Conservation (phyloP, 345 rosid genomes). For the Laguncularia racemosa region DNA sequence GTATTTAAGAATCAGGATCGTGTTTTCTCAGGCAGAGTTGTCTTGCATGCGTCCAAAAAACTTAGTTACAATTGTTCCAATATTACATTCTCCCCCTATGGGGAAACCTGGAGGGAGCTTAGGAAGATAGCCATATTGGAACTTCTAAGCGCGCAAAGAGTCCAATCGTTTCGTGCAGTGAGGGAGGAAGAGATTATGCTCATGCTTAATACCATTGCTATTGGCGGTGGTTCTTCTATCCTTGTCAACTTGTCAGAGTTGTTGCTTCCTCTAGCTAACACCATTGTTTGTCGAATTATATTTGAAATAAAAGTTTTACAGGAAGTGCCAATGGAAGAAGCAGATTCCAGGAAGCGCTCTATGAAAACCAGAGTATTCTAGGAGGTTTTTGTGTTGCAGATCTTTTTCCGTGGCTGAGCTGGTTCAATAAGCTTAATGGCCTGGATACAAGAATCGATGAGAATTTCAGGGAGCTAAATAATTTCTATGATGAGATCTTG, state of each 20-base stretch:
- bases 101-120: constrained; percentile 22
- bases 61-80: constrained; percentile 10
- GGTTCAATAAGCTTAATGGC: neutral
- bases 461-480: neutral
- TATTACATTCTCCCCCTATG: constrained; percentile 15
- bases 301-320: constrained; percentile 11
- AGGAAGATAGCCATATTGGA: constrained; percentile 10
- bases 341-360: constrained; percentile 7
- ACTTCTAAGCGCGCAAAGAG: constrained; percentile 14
- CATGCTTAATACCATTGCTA: constrained; percentile 8
- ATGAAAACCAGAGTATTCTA: neutral
- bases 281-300: constrained; percentile 12
- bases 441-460: neutral
- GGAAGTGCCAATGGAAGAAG: constrained; percentile 4
- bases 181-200: constrained; percentile 17
- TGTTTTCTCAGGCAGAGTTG: constrained; percentile 1
- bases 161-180: constrained; percentile 12
- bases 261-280: constrained; percentile 2
- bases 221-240: neutral
- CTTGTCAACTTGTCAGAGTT: constrained; percentile 8
- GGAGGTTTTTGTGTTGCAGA: neutral
- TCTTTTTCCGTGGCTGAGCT: too few relatives aligned
- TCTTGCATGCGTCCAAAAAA: constrained; percentile 5
- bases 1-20: constrained; percentile 9
- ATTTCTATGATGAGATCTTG: neutral